Evolutionary conservation across 164 flowering plant genomes (phyloP).

Genomic region (Sedum album): DNA sequence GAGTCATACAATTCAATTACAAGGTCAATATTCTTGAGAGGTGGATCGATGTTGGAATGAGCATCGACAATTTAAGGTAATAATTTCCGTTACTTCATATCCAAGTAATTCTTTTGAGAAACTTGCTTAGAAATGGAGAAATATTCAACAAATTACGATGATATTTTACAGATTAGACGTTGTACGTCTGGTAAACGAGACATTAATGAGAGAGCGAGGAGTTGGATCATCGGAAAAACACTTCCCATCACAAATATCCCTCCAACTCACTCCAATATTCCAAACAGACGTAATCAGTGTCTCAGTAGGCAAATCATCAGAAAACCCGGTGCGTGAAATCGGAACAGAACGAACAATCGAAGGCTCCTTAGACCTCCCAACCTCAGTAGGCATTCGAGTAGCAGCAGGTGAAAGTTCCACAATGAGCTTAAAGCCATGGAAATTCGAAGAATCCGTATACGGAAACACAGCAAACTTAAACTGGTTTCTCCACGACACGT

Average conservation of each 20-base stretch:
- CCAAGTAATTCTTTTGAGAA: neutral
- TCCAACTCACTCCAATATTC: slow-evolving; percentile 62
- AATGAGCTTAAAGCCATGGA: slow-evolving; percentile 75
- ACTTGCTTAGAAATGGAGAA: neutral
- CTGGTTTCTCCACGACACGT: slow-evolving; percentile 74
- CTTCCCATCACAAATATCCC: slow-evolving; percentile 74
- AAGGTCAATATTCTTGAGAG: slow-evolving; percentile 34
- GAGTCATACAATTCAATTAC: slow-evolving; percentile 71
- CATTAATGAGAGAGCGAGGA: slow-evolving; percentile 52
- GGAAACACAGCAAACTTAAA: slow-evolving; percentile 54
- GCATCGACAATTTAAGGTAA: slow-evolving; percentile 79
- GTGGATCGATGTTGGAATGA: slow-evolving; percentile 55
- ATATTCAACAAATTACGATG: neutral
- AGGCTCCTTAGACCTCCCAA: slow-evolving; percentile 46
- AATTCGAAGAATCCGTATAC: slow-evolving; percentile 65
- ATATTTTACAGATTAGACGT: slow-evolving; percentile 51
- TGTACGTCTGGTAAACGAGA: slow-evolving; percentile 43
- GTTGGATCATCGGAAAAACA: slow-evolving; percentile 69
- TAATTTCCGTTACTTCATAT: neutral
- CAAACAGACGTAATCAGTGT: slow-evolving; percentile 55
- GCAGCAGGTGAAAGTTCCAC: slow-evolving; percentile 55
- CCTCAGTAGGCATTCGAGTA: slow-evolving; percentile 38
- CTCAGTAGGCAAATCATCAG: slow-evolving; percentile 81
- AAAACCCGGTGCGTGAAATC: slow-evolving; percentile 58
- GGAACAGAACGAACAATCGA: slow-evolving; percentile 50